Conservation (phyloP, 495 filamentous ascomycete species). For the Aspergillus taichungensis region DNA sequence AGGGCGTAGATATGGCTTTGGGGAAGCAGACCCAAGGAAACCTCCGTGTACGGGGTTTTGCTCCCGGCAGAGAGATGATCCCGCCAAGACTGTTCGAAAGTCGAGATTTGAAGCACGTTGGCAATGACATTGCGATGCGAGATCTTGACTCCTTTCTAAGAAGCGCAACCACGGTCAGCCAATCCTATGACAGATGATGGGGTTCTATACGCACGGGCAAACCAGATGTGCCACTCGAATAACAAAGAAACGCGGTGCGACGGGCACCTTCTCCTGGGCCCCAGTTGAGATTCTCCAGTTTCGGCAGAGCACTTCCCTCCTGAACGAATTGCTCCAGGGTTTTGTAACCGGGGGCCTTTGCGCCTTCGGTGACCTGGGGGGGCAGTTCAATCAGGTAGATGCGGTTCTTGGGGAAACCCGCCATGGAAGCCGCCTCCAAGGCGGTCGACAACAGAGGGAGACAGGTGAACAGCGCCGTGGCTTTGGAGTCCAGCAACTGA, state of each 20-base stretch:
- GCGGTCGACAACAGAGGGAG: constrained; percentile 61
- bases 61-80: constrained; percentile 26
- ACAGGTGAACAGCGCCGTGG: constrained; percentile 75
- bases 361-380: constrained; percentile 35
- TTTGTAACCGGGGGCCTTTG: constrained; percentile 48
- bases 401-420: constrained; percentile 59
- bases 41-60: constrained; percentile 43
- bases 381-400: constrained; percentile 71
- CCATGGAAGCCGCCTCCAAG: constrained; percentile 56
- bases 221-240: constrained; percentile 83
- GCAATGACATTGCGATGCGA: constrained; percentile 83
- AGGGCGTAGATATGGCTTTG: constrained; percentile 83
- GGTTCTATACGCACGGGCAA: constrained; percentile 51
- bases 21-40: constrained; percentile 64
- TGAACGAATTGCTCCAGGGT: constrained; percentile 61
- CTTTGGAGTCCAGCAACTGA: constrained; percentile 67
- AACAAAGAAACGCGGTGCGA: constrained; percentile 78
- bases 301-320: constrained; percentile 51
- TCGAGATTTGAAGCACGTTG: constrained; percentile 59
- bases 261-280: constrained; percentile 63
- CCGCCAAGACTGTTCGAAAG: constrained; percentile 45
- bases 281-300: constrained; percentile 61
- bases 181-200: no score
- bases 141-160: constrained; percentile 90
- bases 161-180: background rate